A percentile compares a stretch with the other conserved stretches of the same genome.
phyloP scores from a whole-genome alignment of 2,329 filamentous ascomycete species.

The Orbilia blumenaviensis region DNA sequence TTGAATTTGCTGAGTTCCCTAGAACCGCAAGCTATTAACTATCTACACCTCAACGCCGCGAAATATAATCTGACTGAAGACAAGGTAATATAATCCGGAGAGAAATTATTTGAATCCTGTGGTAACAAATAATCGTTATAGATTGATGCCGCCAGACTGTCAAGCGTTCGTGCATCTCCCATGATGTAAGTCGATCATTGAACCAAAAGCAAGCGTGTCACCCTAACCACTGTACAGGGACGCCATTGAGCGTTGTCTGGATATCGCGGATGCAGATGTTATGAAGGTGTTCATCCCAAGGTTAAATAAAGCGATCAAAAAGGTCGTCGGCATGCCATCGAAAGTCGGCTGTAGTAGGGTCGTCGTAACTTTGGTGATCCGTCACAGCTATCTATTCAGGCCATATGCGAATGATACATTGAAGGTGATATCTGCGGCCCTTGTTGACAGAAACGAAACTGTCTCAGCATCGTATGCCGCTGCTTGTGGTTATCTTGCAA shows the following conservation, averaged over 20 bases:
- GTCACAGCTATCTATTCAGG: constrained; percentile 77
- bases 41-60: constrained; percentile 85
- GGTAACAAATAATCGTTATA: background rate
- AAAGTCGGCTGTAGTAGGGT: constrained; percentile 91
- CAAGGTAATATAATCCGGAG: constrained; percentile 62
- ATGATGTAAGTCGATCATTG: constrained; percentile 67
- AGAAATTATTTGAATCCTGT: background rate
- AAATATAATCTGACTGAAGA: constrained; percentile 86
- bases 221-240: constrained; percentile 64
- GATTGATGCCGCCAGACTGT: constrained; percentile 86
- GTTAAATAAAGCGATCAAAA: constrained; percentile 82
- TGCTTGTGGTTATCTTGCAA: constrained; percentile 84
- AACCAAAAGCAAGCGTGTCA: background rate
- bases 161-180: constrained; percentile 82
- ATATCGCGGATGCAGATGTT: constrained; percentile 79
- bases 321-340: constrained; percentile 86
- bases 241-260: constrained; percentile 86
- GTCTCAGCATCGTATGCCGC: constrained; percentile 89
- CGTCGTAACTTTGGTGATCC: constrained; percentile 82
- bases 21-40: constrained; percentile 86
- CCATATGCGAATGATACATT: constrained; percentile 80
- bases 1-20: constrained; percentile 84
- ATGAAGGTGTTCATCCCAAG: constrained; percentile 77
- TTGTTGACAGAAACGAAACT: constrained; percentile 91
- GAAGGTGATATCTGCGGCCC: constrained; percentile 78